These are phyloP conservation scores for Elongisporangium undulatum DNA, from an alignment of 352 stramenopile species.

Conservation along the genomic window DNA sequence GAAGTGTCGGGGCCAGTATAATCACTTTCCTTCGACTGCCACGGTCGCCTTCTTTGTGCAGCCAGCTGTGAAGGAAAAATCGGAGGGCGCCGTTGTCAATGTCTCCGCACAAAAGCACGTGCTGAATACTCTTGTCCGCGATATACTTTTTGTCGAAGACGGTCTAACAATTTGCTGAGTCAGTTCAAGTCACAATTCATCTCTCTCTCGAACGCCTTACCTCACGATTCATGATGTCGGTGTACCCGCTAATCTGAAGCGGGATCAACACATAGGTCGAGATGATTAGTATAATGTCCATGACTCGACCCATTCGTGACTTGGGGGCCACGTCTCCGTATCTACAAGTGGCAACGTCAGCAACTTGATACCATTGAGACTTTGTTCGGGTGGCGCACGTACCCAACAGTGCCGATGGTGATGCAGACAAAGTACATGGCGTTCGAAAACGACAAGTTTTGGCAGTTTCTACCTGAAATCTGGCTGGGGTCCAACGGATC, in stretches of 20 bases:
- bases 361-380: background rate
- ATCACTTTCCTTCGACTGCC: slow-evolving; percentile 58
- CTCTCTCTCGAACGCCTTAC: slow-evolving; percentile 17
- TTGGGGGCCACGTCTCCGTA: slow-evolving; percentile 75
- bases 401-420: slow-evolving; percentile 81
- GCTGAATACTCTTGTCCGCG: slow-evolving; percentile 53
- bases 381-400: slow-evolving; percentile 7
- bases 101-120: slow-evolving; percentile 77
- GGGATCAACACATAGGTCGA: slow-evolving; percentile 67
- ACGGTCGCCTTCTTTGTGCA: slow-evolving; percentile 60
- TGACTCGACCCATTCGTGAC: slow-evolving; percentile 50
- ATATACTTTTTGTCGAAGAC: slow-evolving; percentile 78
- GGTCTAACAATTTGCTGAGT: too few species aligned
- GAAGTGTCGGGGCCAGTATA: slow-evolving; percentile 57
- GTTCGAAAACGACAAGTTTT: slow-evolving; percentile 71
- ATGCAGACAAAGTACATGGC: slow-evolving; percentile 83
- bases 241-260: slow-evolving; percentile 61
- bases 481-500: slow-evolving; percentile 20
- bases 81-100: slow-evolving; percentile 61
- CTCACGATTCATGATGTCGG: slow-evolving; percentile 67
- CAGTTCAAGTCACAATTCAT: background rate
- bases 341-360: slow-evolving; percentile 11
- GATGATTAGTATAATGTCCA: slow-evolving; percentile 69
- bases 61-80: slow-evolving; percentile 80
- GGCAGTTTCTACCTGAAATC: slow-evolving; percentile 33